Percentiles rank a stretch among this genome's conserved stretches.
phyloP scores from a whole-genome alignment of 2,329 filamentous ascomycete genomes.

The Emmonsia crescens region DNA sequence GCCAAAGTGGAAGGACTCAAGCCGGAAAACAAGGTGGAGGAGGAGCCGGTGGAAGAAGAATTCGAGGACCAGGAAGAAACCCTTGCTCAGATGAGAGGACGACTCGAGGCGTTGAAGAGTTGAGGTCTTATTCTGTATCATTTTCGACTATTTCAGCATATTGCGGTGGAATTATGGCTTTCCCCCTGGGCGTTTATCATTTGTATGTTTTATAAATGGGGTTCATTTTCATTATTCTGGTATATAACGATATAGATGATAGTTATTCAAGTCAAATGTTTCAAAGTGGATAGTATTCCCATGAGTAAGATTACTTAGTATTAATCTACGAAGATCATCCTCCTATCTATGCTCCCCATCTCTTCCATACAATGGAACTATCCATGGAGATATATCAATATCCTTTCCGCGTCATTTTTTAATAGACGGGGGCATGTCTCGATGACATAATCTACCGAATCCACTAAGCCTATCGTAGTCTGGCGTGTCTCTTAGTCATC shows the following conservation, averaged over 20 bases:
- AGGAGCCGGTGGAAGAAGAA: constrained; percentile 52
- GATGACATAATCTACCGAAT: background rate
- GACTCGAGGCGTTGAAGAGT: constrained; percentile 83
- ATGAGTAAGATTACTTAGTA: background rate
- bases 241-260: background rate
- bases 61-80: constrained; percentile 82
- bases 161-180: background rate
- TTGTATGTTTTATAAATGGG: background rate
- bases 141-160: background rate
- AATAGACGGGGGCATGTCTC: no score
- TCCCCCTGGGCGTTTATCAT: background rate
- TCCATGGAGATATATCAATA: no score
- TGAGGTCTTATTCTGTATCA: constrained; percentile 30
- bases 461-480: background rate
- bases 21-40: constrained; percentile 28
- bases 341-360: background rate
- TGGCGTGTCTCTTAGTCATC: background rate
- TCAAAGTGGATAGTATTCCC: background rate
- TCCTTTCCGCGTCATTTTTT: no score
- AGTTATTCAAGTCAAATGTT: background rate
- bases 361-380: no score
- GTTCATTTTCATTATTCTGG: background rate
- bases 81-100: constrained; percentile 86
- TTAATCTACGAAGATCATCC: background rate
- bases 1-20: constrained; percentile 54